Base-by-base conservation (phyloP, 768 basidiomycete species). In the Chlorophyllum brunneum region DNA sequence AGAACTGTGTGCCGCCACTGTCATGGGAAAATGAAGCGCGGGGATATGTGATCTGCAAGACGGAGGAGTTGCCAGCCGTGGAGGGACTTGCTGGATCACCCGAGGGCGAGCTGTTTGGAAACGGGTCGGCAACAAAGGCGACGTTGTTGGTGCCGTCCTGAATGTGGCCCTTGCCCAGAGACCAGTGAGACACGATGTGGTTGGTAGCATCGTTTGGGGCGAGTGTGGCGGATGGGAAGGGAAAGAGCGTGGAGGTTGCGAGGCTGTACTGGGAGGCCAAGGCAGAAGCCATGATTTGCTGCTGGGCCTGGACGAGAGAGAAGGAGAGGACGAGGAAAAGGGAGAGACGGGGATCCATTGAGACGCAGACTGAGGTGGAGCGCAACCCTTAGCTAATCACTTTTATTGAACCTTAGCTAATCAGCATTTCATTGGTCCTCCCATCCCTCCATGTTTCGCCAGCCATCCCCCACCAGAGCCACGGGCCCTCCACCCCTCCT, bases 1-100 rank as follows among this genome's bases (percentile, higher is more conserved):
- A 81, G 57, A 86, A 81, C 59, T 91, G 86, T 24, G 78, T 72
- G 2, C 88, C 88, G 41, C 86, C 82, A 11, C 76, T 76, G 46
- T 72, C 68, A 58, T 79, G 76, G 8, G 78, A 79, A 67, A 78
- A 87, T 60, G 77, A 79, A 10, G 79, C 81, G 29, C 69, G 69
- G 2, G 82, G 78, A 60, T 90, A 90, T 1, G 80, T 84, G 11
- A 85, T 80, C 61, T 78, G 76, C 20, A 88, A 71, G 6, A 78
- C 78, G 3, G 70, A 63, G 6, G 66, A 36, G 11, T 30, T 43
- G 11, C 48, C 23, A 11, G 15, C 23, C 16, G 26, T 16, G 9
- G 51, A 59, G 36, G 61, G 63, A 10, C 58, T 53, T 20, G 57
- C 57, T 31, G 67, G 43, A 48, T 62, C 51, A 41, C 67, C 71